A percentile compares a stretch with the other conserved stretches of the same genome.
These are phyloP conservation scores for Ogataea dorogensis DNA, from an alignment of 805 yeast species.

Conservation along the genomic window DNA sequence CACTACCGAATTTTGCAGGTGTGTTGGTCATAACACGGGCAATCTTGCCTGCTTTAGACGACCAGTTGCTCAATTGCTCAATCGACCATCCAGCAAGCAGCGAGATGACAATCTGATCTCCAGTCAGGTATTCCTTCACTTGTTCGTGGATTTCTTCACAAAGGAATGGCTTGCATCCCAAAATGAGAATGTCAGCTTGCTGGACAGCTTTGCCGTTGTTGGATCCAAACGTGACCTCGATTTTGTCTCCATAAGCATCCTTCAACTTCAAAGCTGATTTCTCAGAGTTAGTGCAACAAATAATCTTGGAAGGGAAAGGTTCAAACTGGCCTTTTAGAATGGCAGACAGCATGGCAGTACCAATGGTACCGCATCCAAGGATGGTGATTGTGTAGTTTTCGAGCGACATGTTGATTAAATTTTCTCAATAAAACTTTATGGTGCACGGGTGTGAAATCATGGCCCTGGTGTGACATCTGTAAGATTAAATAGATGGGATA, in stretches of 20 bases:
- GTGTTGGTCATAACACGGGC: slow-evolving; percentile 98
- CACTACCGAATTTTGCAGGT: slow-evolving; percentile 89
- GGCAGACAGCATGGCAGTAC: slow-evolving; percentile 87
- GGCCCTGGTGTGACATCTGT: neutral
- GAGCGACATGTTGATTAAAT: slow-evolving; percentile 6
- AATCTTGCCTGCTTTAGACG: slow-evolving; percentile 44
- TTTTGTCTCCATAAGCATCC: slow-evolving; percentile 47
- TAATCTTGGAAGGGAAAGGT: slow-evolving; percentile 66
- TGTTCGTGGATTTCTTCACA: slow-evolving; percentile 56
- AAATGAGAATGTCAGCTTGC: slow-evolving; percentile 64
- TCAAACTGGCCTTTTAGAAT: slow-evolving; percentile 50
- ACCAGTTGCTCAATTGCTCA: slow-evolving; percentile 53
- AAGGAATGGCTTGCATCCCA: slow-evolving; percentile 89
- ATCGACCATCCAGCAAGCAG: slow-evolving; percentile 93
- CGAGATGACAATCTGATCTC: slow-evolving; percentile 53
- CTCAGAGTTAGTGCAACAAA: slow-evolving; percentile 71
- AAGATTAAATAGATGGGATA: slow-evolving; percentile 6
- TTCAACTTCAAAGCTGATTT: slow-evolving; percentile 49
- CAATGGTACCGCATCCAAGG: slow-evolving; percentile 94
- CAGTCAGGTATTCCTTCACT: slow-evolving; percentile 44
- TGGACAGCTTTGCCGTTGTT: slow-evolving; percentile 58
- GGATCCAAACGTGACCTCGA: slow-evolving; percentile 51
- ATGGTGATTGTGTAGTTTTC: slow-evolving; percentile 50
- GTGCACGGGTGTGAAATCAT: slow-evolving; percentile 4
- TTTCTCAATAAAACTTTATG: neutral